Percentiles rank a stretch among this genome's conserved stretches.
phyloP scores from a whole-genome alignment of 2,329 filamentous ascomycete species.

The Phaeomoniella chlamydospora region DNA sequence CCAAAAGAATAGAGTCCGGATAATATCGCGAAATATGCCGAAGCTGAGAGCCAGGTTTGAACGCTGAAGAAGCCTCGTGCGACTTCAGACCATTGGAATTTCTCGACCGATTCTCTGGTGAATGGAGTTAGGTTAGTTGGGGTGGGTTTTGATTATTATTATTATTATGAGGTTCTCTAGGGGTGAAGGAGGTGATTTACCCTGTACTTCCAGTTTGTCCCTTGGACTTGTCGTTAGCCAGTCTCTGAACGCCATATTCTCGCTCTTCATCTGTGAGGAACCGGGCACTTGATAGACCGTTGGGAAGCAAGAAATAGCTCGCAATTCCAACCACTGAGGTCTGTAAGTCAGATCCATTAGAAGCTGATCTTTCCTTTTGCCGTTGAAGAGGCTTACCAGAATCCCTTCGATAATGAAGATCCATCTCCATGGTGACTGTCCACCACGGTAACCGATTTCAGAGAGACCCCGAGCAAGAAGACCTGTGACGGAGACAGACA shows the following conservation, averaged over 20 bases:
- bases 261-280: conserved; percentile 33
- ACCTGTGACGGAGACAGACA: conserved; percentile 17
- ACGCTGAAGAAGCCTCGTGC: conserved; percentile 43
- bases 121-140: too few relatives aligned
- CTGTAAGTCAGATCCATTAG: background rate
- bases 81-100: conserved; percentile 48
- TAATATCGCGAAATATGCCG: conserved; percentile 45
- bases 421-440: conserved; percentile 14
- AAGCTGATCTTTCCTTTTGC: background rate
- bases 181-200: too few relatives aligned
- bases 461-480: conserved; percentile 47
- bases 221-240: background rate
- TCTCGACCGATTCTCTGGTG: conserved; percentile 23
- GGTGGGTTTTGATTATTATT: too few relatives aligned
- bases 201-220: background rate
- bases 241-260: conserved; percentile 10
- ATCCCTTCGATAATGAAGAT: conserved; percentile 11
- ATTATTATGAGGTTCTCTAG: too few relatives aligned
- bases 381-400: conserved; percentile 2
- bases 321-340: background rate
- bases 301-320: conserved; percentile 24
- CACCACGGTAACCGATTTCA: conserved; percentile 34
- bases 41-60: conserved; percentile 49
- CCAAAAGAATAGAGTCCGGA: conserved; percentile 49
- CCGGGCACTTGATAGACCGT: conserved; percentile 23